phyloP scores from a whole-genome alignment of 1,139 yeast genomes.

The Hyphopichia fennica region DNA sequence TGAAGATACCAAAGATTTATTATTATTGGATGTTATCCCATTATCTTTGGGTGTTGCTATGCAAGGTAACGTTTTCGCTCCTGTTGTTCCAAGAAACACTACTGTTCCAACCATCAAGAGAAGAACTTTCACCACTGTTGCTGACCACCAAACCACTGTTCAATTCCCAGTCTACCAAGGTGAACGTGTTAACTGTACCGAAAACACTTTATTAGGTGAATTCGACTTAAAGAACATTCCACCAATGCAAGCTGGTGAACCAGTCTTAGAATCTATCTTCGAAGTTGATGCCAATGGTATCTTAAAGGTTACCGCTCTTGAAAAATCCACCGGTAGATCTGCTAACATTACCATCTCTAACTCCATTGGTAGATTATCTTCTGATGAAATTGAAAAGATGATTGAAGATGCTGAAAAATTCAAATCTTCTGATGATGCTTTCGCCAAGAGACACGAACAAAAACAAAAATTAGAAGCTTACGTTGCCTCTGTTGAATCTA shows the following conservation, averaged over 20 bases:
- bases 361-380: slow-evolving; percentile 98
- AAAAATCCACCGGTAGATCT: slow-evolving; percentile 98
- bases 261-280: slow-evolving; percentile 98
- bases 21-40: slow-evolving; percentile 97
- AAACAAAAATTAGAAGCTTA: slow-evolving; percentile 99
- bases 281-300: slow-evolving; percentile 99
- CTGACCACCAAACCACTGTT: slow-evolving; percentile 99
- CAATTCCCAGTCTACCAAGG: slow-evolving; percentile 99
- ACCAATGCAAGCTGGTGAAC: slow-evolving; percentile 99
- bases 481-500: slow-evolving; percentile 95
- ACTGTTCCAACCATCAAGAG: slow-evolving; percentile 99
- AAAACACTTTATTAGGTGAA: slow-evolving; percentile 99
- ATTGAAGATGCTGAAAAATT: slow-evolving; percentile 97
- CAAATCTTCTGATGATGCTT: slow-evolving; percentile 98
- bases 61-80: slow-evolving; percentile 99
- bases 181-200: slow-evolving; percentile 99
- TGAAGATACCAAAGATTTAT: slow-evolving; percentile 95
- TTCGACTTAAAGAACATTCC: slow-evolving; percentile 99
- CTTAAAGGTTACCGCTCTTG: slow-evolving; percentile 99
- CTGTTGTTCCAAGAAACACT: slow-evolving; percentile 99
- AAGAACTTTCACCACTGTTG: slow-evolving; percentile 99
- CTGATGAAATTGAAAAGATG: slow-evolving; percentile 98
- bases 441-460: slow-evolving; percentile 99
- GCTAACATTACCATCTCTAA: slow-evolving; percentile 99
- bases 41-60: slow-evolving; percentile 98